These are phyloP conservation scores for Cytospora paraplurivora DNA, from an alignment of 2,329 filamentous ascomycete species.

Conservation along the genomic window DNA sequence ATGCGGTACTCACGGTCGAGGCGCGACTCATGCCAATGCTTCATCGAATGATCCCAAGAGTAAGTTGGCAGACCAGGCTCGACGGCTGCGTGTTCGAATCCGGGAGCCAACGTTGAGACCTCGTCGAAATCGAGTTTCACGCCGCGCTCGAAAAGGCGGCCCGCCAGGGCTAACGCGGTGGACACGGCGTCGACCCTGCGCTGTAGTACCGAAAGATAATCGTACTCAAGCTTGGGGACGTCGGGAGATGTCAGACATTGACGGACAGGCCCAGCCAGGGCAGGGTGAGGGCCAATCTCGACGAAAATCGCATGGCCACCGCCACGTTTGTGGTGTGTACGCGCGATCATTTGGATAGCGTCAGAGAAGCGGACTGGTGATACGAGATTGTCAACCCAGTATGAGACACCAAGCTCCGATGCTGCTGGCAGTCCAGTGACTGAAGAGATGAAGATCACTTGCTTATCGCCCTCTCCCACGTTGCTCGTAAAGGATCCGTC, in stretches of 20 bases:
- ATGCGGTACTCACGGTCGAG: slow-evolving; percentile 39
- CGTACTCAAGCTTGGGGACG: background rate
- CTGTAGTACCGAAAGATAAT: slow-evolving; percentile 50
- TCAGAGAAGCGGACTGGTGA: slow-evolving; percentile 11
- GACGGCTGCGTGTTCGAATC: too few species aligned
- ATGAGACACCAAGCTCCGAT: background rate
- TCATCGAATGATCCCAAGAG: slow-evolving; percentile 48
- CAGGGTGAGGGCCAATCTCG: slow-evolving; percentile 37
- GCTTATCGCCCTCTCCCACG: background rate
- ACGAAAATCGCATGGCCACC: slow-evolving; percentile 31
- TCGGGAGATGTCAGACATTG: slow-evolving; percentile 20
- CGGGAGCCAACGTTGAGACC: slow-evolving; percentile 32
- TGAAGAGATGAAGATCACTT: background rate
- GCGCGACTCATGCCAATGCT: slow-evolving; percentile 44
- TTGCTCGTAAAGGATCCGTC: too few species aligned
- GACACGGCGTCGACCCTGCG: slow-evolving; percentile 54
- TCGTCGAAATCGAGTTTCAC: slow-evolving; percentile 45
- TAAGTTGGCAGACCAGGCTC: slow-evolving; percentile 43
- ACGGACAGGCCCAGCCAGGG: slow-evolving; percentile 35
- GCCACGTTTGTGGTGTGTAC: background rate
- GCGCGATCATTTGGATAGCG: slow-evolving; percentile 11
- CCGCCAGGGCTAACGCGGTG: slow-evolving; percentile 47
- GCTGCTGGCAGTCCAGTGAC: background rate
- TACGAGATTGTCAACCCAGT: slow-evolving; percentile 17
- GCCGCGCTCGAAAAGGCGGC: slow-evolving; percentile 48